Evolutionary conservation across 352 stramenopile genomes (phyloP).

Genomic region (Blastocystis sp.): DNA sequence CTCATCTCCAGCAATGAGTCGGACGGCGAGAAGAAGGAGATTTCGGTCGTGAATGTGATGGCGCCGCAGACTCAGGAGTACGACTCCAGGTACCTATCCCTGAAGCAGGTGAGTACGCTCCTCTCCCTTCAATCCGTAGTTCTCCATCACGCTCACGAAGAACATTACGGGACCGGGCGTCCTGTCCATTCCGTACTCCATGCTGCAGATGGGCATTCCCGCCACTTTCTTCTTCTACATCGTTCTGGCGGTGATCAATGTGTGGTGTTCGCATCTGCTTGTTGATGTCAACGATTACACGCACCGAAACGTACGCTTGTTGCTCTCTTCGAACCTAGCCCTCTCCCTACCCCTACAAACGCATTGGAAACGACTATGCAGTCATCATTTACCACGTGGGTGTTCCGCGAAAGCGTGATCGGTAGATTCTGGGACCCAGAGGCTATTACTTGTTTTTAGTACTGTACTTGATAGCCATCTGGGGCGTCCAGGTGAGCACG

Average conservation of each 20-base stretch:
- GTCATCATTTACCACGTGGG: constrained; percentile 61
- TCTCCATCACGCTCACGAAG: constrained; percentile 59
- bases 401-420: background rate
- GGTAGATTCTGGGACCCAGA: constrained; percentile 43
- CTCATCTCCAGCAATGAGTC: constrained; percentile 58
- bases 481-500: constrained; percentile 55
- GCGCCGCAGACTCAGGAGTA: background rate
- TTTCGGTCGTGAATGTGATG: background rate
- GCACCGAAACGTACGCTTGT: constrained; percentile 13
- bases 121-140: constrained; percentile 10
- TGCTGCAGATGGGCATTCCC: constrained; percentile 61
- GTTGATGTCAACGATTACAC: constrained; percentile 53
- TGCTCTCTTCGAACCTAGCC: background rate
- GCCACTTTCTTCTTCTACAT: constrained; percentile 53
- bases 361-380: constrained; percentile 60
- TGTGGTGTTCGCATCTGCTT: constrained; percentile 50
- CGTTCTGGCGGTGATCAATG: constrained; percentile 42
- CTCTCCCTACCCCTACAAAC: constrained; percentile 50
- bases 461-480: constrained; percentile 61
- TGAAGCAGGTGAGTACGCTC: constrained; percentile 26
- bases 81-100: constrained; percentile 27
- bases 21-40: constrained; percentile 41
- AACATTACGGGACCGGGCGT: constrained; percentile 58
- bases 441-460: constrained; percentile 65
- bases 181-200: constrained; percentile 61